Conservation (phyloP, 2,329 filamentous ascomycete genomes). For the Diaporthe capsici region DNA sequence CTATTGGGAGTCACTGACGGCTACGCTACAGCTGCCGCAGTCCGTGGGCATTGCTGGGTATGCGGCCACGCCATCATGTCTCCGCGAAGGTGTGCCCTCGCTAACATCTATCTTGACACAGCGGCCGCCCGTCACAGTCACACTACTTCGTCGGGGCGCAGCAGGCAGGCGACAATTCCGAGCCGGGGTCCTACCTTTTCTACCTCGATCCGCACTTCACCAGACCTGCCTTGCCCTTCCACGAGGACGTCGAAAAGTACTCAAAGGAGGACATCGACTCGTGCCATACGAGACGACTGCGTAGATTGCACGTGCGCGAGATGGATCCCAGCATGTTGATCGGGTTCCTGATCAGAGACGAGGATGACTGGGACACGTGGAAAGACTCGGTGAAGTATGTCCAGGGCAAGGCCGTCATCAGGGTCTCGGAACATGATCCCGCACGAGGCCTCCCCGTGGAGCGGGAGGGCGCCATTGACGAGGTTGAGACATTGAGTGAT, state of each 20-base stretch:
- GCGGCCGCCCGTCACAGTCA: conserved; percentile 91
- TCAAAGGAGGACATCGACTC: conserved; percentile 81
- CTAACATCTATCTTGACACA: conserved; percentile 52
- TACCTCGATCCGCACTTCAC: conserved; percentile 96
- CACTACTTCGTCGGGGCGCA: conserved; percentile 73
- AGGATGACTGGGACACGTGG: conserved; percentile 89
- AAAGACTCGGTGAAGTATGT: conserved; percentile 80
- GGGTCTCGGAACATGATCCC: conserved; percentile 81
- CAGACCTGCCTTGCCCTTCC: conserved; percentile 79
- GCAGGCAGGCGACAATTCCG: conserved; percentile 44
- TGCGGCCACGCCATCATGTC: conserved; percentile 46
- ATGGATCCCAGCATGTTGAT: conserved; percentile 99
- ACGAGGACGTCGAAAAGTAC: conserved; percentile 69
- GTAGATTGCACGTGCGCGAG: conserved; percentile 86
- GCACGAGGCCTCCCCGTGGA: conserved; percentile 68
- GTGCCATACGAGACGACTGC: conserved; percentile 89
- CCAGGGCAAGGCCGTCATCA: conserved; percentile 87
- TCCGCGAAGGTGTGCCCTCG: background rate
- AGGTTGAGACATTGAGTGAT: conserved; percentile 91
- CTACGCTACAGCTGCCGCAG: conserved; percentile 87
- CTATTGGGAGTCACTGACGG: conserved; percentile 94
- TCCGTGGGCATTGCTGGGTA: conserved; percentile 97
- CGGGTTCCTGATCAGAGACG: conserved; percentile 87
- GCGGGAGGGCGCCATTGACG: conserved; percentile 83
- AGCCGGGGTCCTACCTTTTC: conserved; percentile 81